These are phyloP conservation scores for Tremella yokohamensis DNA, from an alignment of 768 basidiomycete genomes.

Conservation along the genomic window DNA sequence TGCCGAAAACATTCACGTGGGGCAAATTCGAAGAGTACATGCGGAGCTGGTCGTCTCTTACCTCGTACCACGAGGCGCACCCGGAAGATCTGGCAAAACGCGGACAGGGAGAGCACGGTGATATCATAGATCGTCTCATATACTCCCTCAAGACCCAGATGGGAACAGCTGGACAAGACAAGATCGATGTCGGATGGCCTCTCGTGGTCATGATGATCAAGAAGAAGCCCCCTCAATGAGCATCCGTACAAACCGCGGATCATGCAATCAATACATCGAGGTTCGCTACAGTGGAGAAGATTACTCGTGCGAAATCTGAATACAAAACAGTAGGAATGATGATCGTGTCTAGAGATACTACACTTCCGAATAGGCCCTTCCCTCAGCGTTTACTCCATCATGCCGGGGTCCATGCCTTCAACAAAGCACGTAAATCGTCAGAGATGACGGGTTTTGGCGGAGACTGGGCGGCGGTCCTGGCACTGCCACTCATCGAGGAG, in stretches of 20 bases:
- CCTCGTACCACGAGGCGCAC: slow-evolving; percentile 63
- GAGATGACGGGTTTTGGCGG: slow-evolving; percentile 2
- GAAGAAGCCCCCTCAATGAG: slow-evolving; percentile 23
- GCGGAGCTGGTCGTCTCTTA: slow-evolving; percentile 66
- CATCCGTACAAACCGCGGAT: no score
- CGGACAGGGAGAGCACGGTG: slow-evolving; percentile 55
- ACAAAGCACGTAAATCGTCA: not conserved
- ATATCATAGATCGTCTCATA: slow-evolving; percentile 62
- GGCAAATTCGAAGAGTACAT: slow-evolving; percentile 65
- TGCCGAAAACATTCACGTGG: slow-evolving; percentile 65
- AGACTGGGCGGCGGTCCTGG: not conserved
- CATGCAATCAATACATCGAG: no score
- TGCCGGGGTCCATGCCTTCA: not conserved
- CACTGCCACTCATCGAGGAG: not conserved
- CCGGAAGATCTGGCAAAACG: slow-evolving; percentile 57
- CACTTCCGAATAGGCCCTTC: no score
- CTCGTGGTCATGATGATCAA: slow-evolving; percentile 50
- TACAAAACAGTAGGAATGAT: no score
- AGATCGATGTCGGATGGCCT: slow-evolving; percentile 55
- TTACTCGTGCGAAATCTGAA: no score
- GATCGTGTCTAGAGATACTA: no score
- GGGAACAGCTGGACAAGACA: slow-evolving; percentile 37
- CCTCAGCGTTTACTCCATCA: no score
- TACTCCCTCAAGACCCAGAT: slow-evolving; percentile 42
- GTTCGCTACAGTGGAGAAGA: no score